These are phyloP conservation scores for Crucibulum laeve DNA, from an alignment of 768 basidiomycete species.

Conservation along the genomic window DNA sequence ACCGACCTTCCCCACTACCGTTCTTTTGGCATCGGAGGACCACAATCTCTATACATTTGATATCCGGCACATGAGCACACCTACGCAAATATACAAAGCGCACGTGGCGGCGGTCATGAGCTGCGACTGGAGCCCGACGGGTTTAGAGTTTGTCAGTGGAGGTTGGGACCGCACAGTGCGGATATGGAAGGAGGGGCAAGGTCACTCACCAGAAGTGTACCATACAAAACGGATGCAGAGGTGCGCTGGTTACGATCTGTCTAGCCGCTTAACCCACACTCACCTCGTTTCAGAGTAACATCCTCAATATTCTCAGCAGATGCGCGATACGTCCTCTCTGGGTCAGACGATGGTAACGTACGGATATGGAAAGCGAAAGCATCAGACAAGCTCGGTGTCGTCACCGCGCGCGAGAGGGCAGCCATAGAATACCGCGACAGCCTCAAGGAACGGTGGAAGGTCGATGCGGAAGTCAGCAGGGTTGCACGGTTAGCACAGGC, in stretches of 20 bases:
- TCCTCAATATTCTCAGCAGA: conserved; percentile 87
- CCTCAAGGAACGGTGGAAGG: conserved; percentile 85
- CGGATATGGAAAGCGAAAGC: conserved; percentile 94
- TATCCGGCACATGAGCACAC: conserved; percentile 74
- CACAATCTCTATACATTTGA: conserved; percentile 99
- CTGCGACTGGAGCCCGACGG: conserved; percentile 97
- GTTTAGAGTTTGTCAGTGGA: conserved; percentile 92
- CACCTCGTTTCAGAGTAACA: conserved; percentile 57
- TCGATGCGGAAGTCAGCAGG: conserved; percentile 75
- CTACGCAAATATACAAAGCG: conserved; percentile 93
- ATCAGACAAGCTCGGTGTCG: conserved; percentile 85
- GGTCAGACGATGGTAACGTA: conserved; percentile 94
- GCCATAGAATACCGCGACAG: conserved; percentile 90
- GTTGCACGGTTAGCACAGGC: conserved; percentile 64
- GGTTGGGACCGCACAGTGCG: conserved; percentile 94
- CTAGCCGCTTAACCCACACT: background rate
- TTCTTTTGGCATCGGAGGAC: conserved; percentile 96
- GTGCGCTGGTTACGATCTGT: conserved; percentile 31
- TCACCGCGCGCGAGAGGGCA: conserved; percentile 87
- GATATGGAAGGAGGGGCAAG: conserved; percentile 87
- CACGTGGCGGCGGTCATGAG: conserved; percentile 97
- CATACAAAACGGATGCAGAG: conserved; percentile 99
- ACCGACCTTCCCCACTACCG: conserved; percentile 87
- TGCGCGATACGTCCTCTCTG: conserved; percentile 84
- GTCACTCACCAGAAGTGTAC: conserved; percentile 83